Conservation (phyloP, 2,329 filamentous ascomycete genomes). For the Aquanectria penicillioides region DNA sequence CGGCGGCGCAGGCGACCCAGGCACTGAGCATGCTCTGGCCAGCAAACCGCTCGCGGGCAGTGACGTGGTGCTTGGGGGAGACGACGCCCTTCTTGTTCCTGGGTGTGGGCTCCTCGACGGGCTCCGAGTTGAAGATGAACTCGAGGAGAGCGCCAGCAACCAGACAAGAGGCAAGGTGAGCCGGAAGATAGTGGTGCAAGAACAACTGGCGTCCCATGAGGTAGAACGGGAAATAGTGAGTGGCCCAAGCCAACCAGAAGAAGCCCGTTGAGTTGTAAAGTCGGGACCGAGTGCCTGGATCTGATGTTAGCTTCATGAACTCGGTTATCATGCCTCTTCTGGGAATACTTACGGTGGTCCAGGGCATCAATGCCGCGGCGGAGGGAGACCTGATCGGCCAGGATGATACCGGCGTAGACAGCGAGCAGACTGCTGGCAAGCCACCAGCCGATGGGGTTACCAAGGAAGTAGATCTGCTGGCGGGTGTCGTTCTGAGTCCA, state of each 20-base stretch:
- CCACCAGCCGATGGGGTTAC: slow-evolving; percentile 98
- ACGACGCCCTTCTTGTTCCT: slow-evolving; percentile 59
- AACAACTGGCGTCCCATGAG: slow-evolving; percentile 98
- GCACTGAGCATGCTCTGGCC: slow-evolving; percentile 79
- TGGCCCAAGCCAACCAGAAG: slow-evolving; percentile 98
- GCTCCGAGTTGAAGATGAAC: slow-evolving; percentile 94
- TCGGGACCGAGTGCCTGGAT: slow-evolving; percentile 84
- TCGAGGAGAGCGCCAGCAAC: slow-evolving; percentile 93
- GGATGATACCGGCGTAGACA: slow-evolving; percentile 91
- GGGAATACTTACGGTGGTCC: slow-evolving; percentile 80
- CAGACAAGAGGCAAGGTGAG: slow-evolving; percentile 88
- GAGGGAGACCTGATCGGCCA: slow-evolving; percentile 91
- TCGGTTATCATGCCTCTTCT: neutral
- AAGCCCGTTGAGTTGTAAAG: slow-evolving; percentile 99
- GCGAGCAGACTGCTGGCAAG: slow-evolving; percentile 90
- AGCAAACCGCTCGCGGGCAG: slow-evolving; percentile 83
- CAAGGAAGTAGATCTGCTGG: slow-evolving; percentile 98
- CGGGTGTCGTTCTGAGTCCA: slow-evolving; percentile 97
- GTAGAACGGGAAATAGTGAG: slow-evolving; percentile 97
- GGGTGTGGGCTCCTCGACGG: slow-evolving; percentile 65
- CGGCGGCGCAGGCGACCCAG: slow-evolving; percentile 81
- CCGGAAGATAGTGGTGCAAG: slow-evolving; percentile 96
- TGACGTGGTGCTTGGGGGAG: slow-evolving; percentile 68
- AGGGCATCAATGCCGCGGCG: slow-evolving; percentile 93
- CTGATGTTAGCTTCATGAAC: slow-evolving; percentile 43